Percentiles rank a stretch among this genome's conserved stretches.
Conservation (phyloP, 176 grass and related monocot genomes). For the Saccharum spontaneum region DNA sequence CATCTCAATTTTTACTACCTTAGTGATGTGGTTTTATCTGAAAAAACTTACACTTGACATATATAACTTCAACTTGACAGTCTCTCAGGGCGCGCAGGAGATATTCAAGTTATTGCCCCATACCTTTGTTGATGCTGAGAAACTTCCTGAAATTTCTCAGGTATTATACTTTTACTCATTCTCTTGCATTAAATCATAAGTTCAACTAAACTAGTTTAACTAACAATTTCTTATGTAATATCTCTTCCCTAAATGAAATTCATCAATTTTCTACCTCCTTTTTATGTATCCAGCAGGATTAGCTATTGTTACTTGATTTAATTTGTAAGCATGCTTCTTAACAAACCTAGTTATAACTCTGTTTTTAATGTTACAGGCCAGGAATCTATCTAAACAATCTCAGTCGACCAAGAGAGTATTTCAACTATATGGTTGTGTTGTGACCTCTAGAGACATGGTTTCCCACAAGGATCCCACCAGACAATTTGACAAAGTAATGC, state of each 20-base stretch:
- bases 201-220: constrained; percentile 20
- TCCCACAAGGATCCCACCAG: constrained; percentile 69
- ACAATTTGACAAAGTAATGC: constrained; percentile 80
- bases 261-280: not conserved
- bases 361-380: constrained; percentile 48
- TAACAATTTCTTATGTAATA: not conserved
- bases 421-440: constrained; percentile 85
- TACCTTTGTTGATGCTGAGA: constrained; percentile 61
- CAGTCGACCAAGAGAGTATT: constrained; percentile 72
- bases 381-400: constrained; percentile 42
- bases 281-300: not conserved
- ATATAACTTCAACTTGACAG: constrained; percentile 52
- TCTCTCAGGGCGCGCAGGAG: constrained; percentile 95
- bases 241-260: constrained; percentile 5
- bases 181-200: constrained; percentile 11
- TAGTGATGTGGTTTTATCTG: not conserved
- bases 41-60: not conserved
- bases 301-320: not conserved
- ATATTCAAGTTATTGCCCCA: constrained; percentile 99
- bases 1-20: constrained; percentile 8
- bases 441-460: constrained; percentile 87
- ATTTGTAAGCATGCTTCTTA: constrained; percentile 7
- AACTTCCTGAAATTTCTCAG: constrained; percentile 71
- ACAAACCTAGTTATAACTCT: not conserved
- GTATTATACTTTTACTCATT: constrained; percentile 57